Percentiles rank a stretch among this genome's conserved stretches.
phyloP scores from a whole-genome alignment of 352 stramenopile genomes.

The Phytophthora boehmeriae region DNA sequence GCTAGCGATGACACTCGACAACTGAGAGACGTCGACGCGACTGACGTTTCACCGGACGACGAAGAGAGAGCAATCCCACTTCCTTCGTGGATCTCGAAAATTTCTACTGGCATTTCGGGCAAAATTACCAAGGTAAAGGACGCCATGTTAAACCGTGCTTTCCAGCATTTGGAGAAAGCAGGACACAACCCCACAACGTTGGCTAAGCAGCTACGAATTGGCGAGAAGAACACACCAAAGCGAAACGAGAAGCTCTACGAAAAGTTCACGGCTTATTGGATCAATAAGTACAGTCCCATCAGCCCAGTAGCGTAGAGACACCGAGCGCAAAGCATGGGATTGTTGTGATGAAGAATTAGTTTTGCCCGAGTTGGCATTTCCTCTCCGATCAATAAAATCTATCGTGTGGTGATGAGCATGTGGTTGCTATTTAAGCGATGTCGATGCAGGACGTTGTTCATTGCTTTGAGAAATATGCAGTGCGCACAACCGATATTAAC shows the following conservation, averaged over 20 bases:
- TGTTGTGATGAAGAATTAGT: too few relatives aligned
- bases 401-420: too few relatives aligned
- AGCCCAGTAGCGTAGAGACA: too few relatives aligned
- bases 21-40: slow-evolving; percentile 10
- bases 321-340: too few relatives aligned
- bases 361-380: too few relatives aligned
- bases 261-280: slow-evolving; percentile 6
- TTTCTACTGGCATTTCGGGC: slow-evolving; percentile 11
- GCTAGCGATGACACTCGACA: slow-evolving; percentile 9
- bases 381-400: too few relatives aligned
- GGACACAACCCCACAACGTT: slow-evolving; percentile 14
- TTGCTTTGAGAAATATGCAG: too few relatives aligned
- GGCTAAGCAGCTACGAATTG: slow-evolving; percentile 14
- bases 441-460: too few relatives aligned
- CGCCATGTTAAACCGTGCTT: slow-evolving; percentile 8
- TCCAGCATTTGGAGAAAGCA: slow-evolving; percentile 19
- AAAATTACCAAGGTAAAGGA: slow-evolving; percentile 11
- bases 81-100: slow-evolving; percentile 9
- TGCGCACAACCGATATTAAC: too few relatives aligned
- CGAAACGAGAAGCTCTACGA: slow-evolving; percentile 11
- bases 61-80: slow-evolving; percentile 12
- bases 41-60: slow-evolving; percentile 3
- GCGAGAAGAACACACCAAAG: background rate
- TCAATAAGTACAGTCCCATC: background rate
- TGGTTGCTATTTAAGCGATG: too few relatives aligned